Conservation (phyloP, 768 basidiomycete species). For the Suillus variegatus region DNA sequence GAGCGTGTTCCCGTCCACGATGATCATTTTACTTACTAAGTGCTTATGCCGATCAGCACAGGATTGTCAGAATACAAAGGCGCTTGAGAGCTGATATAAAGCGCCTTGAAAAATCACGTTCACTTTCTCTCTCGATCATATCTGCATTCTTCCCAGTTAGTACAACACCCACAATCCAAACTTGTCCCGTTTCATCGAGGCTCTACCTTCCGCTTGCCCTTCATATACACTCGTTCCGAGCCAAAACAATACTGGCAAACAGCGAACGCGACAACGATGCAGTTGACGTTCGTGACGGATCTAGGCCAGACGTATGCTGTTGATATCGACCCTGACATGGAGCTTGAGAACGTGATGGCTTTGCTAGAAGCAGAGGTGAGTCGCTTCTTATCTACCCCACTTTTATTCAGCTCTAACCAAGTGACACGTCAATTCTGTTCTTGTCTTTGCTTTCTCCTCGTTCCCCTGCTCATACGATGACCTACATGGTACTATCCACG, state of each 20-base stretch:
- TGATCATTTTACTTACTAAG: neutral
- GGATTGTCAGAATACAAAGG: slow-evolving; percentile 2
- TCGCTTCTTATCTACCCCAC: slow-evolving; percentile 7
- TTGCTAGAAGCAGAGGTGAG: slow-evolving; percentile 93
- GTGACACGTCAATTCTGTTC: neutral
- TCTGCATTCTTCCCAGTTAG: neutral
- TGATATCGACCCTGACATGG: slow-evolving; percentile 90
- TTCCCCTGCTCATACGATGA: neutral
- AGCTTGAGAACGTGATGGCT: slow-evolving; percentile 90
- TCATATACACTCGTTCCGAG: neutral
- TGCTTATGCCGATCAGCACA: neutral
- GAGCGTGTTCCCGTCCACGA: neutral
- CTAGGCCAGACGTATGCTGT: slow-evolving; percentile 62
- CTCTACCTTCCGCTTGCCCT: neutral
- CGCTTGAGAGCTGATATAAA: slow-evolving; percentile 5
- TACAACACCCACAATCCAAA: neutral
- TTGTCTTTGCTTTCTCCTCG: neutral
- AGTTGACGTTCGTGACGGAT: slow-evolving; percentile 73
- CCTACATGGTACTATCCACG: neutral
- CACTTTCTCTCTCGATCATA: slow-evolving; percentile 1
- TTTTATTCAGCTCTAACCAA: slow-evolving; percentile 6
- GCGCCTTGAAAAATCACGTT: neutral
- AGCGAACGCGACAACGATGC: slow-evolving; percentile 44
- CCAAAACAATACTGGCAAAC: neutral
- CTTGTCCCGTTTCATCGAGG: neutral